phyloP scores from a whole-genome alignment of 441 rosid species.

The Metrosideros polymorpha region DNA sequence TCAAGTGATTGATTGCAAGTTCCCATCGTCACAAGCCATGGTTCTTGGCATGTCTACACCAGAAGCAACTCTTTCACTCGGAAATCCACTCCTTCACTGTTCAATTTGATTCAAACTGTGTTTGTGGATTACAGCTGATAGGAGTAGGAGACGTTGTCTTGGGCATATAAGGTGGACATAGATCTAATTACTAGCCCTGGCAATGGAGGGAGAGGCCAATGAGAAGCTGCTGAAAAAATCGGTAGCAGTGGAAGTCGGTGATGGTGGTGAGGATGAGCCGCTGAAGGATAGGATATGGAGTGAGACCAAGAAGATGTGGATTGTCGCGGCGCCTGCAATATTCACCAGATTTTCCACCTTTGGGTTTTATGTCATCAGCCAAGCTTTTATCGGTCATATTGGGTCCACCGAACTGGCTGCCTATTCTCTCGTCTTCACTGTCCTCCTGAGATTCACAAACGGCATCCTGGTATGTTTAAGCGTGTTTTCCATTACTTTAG shows the following conservation, averaged over 20 bases:
- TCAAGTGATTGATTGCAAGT: background rate
- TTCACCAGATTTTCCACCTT: conserved; percentile 63
- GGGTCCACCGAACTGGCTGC: conserved; percentile 65
- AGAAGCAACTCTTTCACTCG: background rate
- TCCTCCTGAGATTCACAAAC: conserved; percentile 51
- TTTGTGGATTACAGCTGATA: background rate
- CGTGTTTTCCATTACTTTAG: background rate
- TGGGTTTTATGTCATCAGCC: conserved; percentile 45
- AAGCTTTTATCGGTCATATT: conserved; percentile 66
- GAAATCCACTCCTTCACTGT: background rate
- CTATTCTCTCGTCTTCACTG: conserved; percentile 49
- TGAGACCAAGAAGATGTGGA: conserved; percentile 63
- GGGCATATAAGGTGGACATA: background rate
- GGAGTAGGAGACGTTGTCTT: background rate
- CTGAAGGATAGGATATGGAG: conserved; percentile 10
- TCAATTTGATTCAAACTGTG: background rate
- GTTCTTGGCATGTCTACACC: background rate
- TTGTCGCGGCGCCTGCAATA: conserved; percentile 68
- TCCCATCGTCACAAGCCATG: background rate
- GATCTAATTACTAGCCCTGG: background rate
- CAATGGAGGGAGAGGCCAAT: background rate
- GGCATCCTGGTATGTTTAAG: conserved; percentile 44
- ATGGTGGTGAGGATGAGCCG: background rate
- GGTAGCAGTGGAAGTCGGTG: background rate
- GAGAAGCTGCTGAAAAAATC: background rate